These are phyloP conservation scores for Fusarium tuaranense DNA, from an alignment of 2,329 filamentous ascomycete genomes.

Conservation along the genomic window DNA sequence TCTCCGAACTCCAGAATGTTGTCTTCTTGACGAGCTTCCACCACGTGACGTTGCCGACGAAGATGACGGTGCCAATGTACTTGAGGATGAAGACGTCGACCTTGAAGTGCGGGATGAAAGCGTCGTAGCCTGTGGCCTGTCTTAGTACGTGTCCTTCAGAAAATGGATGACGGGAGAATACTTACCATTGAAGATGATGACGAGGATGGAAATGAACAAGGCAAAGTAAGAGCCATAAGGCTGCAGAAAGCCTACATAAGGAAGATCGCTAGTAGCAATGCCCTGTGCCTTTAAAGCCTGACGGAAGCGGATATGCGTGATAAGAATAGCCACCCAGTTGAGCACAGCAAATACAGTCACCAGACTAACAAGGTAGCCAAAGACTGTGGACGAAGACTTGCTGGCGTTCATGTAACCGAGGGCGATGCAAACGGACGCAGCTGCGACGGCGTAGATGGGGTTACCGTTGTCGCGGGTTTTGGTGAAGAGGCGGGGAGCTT, in stretches of 20 bases:
- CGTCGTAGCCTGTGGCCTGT: not conserved
- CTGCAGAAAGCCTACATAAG: slow-evolving; percentile 53
- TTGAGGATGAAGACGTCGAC: not conserved
- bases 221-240: slow-evolving; percentile 54
- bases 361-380: slow-evolving; percentile 57
- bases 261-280: slow-evolving; percentile 49
- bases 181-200: slow-evolving; percentile 68
- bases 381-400: slow-evolving; percentile 50
- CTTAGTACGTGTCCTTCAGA: too few species aligned
- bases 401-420: slow-evolving; percentile 56
- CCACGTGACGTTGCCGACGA: not conserved
- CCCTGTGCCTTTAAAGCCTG: slow-evolving; percentile 52
- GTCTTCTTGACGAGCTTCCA: not conserved
- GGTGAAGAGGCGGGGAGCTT: slow-evolving; percentile 46
- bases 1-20: not conserved
- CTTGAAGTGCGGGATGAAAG: not conserved
- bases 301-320: slow-evolving; percentile 55
- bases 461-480: slow-evolving; percentile 53
- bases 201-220: slow-evolving; percentile 45
- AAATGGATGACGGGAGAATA: too few species aligned
- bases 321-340: slow-evolving; percentile 57
- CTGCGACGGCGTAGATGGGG: slow-evolving; percentile 53
- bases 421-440: slow-evolving; percentile 49
- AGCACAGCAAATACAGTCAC: slow-evolving; percentile 58
- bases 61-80: not conserved